Base-by-base conservation (phyloP, 2,329 filamentous ascomycete species). In the Aspergillus sp. region DNA sequence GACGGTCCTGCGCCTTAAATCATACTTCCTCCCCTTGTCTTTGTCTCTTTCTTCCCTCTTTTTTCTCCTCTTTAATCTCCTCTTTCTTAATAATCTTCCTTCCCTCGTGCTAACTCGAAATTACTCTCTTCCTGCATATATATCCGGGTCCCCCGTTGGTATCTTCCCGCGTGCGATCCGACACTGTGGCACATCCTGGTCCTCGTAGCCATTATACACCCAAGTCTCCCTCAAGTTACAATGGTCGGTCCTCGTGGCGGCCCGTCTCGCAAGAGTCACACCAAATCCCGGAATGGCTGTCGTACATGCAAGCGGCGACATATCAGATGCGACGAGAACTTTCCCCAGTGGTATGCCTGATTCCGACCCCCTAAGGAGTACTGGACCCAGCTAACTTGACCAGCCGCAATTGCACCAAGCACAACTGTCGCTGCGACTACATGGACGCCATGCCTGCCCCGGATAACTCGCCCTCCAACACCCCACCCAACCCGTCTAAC, bases 211-310 rank as follows among this genome's bases (percentile, higher is more conserved):
- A 19, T 19, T 19, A 19, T 19, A 19, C 19, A 19, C 19, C 19
- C 19, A 19, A 19, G 19, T 19, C 19, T 19, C 19, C 19, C 19
- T 19, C 19, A 19, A 19, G 19, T 19, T 19, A 44, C 10, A 32
- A 96, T 96, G 90, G 87, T 89, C 74, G 88, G 89, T 72, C 88
- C 88, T 65, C 90, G 90, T 72, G 89, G 89, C 77, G 91, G 91
- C 76, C 90, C 91, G 68, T 90, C 91, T 66, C 75, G 82, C 61
- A 80, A 81, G 67, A 95, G 91, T 75, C 93, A 98, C 75, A 98
- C 93, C 67, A 98, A 98, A 76, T 97, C 91, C 61, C 85, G 93
- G 65, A 97, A 96, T 74, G 93, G 93, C 53, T 98, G 93, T 78
- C 91, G 94, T 63, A 95, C 89, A 52, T 98, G 93, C 80, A 98